Base-by-base conservation (phyloP, 805 yeast genomes). In the Priceomyces castillae region DNA sequence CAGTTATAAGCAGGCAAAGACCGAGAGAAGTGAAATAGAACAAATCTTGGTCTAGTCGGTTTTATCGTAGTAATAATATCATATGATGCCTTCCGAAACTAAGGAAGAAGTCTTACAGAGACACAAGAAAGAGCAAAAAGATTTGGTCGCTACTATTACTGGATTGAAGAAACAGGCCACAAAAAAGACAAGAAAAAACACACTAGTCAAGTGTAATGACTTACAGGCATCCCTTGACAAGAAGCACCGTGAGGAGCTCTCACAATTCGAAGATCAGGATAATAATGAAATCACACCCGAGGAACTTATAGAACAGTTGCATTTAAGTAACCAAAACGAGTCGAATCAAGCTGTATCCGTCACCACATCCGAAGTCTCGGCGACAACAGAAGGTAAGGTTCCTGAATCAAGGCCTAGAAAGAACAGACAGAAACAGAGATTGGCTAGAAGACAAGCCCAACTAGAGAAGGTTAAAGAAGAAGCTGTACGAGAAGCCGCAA, bases 81-180 rank as follows among this genome's bases (percentile, higher is more conserved):
- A 9, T 22, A 7, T 22, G 9, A 28, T 28, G 31, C 5, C 15
- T 28, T 28, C 31, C 5, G 31, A 28, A 28, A 28, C 42, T 10
- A 58, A 49, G 56, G 86, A 81, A 18, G 77, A 74, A 34, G 43
- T 83, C 2, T 48, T 78, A 3, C 71, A 78, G 0, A 74, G 85
- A 48, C 96, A 90, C 52, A 73, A 78, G 52, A 82, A 81, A 55
- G 95, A 89, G 60, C 62, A 61, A 43, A 76, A 81, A 48, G 90
- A 88, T 44, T 67, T 88, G 46, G 70, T 77, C 16, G 84, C 86
- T 7, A 74, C 77, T 23, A 71, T 81, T 23, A 88, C 95, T 2
- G 84, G 86, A 1, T 64, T 90, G 74, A 87, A 84, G 66, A 87
- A 87, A 54, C 92, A 84, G 62, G 90, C 92, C 2, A 80, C 88